Percentiles rank a stretch among this genome's conserved stretches.
Conservation (phyloP, 441 rosid genomes). For the Arabidopsis hybrid region DNA sequence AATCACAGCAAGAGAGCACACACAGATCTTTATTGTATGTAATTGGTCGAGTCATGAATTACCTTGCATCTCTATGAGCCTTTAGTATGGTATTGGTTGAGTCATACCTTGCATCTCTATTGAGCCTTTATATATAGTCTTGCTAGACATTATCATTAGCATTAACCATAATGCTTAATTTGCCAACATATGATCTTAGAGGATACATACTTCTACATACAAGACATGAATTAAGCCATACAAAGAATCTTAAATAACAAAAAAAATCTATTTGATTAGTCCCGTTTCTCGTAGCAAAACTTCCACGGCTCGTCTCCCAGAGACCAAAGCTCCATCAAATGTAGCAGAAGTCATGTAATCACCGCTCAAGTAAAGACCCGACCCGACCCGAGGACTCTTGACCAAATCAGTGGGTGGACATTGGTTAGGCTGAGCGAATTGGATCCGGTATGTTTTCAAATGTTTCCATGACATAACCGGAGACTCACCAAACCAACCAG, state of each 20-base stretch:
- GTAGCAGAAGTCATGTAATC: slow-evolving; percentile 84
- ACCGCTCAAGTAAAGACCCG: slow-evolving; percentile 69
- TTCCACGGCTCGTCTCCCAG: slow-evolving; percentile 84
- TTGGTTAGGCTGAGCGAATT: slow-evolving; percentile 87
- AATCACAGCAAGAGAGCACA: slow-evolving; percentile 57
- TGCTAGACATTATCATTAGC: slow-evolving; percentile 88
- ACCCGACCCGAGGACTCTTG: slow-evolving; percentile 53
- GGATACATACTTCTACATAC: slow-evolving; percentile 3
- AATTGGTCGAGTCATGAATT: slow-evolving; percentile 85
- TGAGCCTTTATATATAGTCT: slow-evolving; percentile 58
- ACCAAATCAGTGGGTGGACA: slow-evolving; percentile 74
- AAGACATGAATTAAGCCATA: slow-evolving; percentile 13
- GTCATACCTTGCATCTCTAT: no score
- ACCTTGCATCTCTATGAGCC: slow-evolving; percentile 75
- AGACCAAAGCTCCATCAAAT: slow-evolving; percentile 88
- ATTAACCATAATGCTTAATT: background rate
- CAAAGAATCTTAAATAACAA: slow-evolving; percentile 10
- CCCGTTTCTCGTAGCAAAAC: slow-evolving; percentile 58
- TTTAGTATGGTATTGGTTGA: slow-evolving; percentile 4
- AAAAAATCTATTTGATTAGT: background rate
- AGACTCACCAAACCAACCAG: slow-evolving; percentile 71
- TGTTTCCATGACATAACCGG: slow-evolving; percentile 69
- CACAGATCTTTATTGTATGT: slow-evolving; percentile 84
- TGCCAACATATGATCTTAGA: background rate
- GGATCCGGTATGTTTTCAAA: slow-evolving; percentile 70